phyloP scores from a whole-genome alignment of 768 basidiomycete species.

The Leccinum rimulosum region DNA sequence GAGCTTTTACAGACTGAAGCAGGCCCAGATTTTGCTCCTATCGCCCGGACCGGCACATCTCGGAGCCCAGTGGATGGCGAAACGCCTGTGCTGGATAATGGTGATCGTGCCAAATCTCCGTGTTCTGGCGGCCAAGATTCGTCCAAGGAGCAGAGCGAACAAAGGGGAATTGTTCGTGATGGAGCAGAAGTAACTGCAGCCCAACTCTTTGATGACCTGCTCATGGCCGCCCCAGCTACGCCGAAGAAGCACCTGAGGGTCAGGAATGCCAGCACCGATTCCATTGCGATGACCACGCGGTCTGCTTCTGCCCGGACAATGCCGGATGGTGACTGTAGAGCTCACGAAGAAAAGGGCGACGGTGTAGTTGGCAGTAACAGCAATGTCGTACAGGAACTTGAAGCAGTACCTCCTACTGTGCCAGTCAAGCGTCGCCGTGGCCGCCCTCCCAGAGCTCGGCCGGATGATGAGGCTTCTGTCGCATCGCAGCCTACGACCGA shows the following conservation, averaged over 20 bases:
- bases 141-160: slow-evolving; percentile 18
- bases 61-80: slow-evolving; percentile 21
- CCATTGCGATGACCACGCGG: slow-evolving; percentile 18
- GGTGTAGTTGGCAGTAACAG: slow-evolving; percentile 6
- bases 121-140: slow-evolving; percentile 10
- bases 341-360: slow-evolving; percentile 7
- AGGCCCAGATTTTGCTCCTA: slow-evolving; percentile 13
- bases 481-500: slow-evolving; percentile 5
- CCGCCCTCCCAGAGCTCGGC: slow-evolving; percentile 29
- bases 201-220: slow-evolving; percentile 32
- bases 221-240: slow-evolving; percentile 18
- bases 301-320: slow-evolving; percentile 20
- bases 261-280: slow-evolving; percentile 17
- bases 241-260: slow-evolving; percentile 20
- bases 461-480: slow-evolving; percentile 4
- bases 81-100: slow-evolving; percentile 22
- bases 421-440: slow-evolving; percentile 34
- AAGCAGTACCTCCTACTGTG: slow-evolving; percentile 3
- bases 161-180: slow-evolving; percentile 1
- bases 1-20: slow-evolving; percentile 25
- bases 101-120: slow-evolving; percentile 17
- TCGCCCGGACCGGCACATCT: slow-evolving; percentile 8
- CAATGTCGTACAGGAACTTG: slow-evolving; percentile 3
- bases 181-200: slow-evolving; percentile 24
- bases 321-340: slow-evolving; percentile 10